Evolutionary conservation across 2,329 filamentous ascomycete species (phyloP).

Genomic region (Emericellopsis cladophorae): DNA sequence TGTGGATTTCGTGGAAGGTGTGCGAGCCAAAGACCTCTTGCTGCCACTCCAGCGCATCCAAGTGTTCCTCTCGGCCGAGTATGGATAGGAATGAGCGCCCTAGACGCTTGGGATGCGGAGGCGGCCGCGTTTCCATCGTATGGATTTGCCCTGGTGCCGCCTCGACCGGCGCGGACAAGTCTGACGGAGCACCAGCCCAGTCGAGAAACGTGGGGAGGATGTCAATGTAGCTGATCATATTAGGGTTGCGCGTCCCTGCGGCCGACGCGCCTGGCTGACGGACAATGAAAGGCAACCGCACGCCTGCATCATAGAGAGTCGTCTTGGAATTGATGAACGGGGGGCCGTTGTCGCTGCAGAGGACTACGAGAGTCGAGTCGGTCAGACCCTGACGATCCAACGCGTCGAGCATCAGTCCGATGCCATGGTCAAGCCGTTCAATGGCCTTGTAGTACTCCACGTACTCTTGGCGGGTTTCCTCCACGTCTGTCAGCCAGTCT

Average conservation of each 20-base stretch:
- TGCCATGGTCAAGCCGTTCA: slow-evolving; percentile 24
- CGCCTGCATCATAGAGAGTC: slow-evolving; percentile 33
- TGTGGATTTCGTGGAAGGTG: slow-evolving; percentile 35
- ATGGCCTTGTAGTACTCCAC: slow-evolving; percentile 28
- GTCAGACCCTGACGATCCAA: slow-evolving; percentile 17
- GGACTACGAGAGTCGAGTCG: slow-evolving; percentile 27
- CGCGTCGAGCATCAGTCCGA: slow-evolving; percentile 23
- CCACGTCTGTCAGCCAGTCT: slow-evolving; percentile 24
- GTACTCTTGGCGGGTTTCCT: slow-evolving; percentile 26
- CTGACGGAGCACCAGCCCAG: slow-evolving; percentile 14
- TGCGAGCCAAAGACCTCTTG: slow-evolving; percentile 33
- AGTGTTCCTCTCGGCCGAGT: slow-evolving; percentile 7
- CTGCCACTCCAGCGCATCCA: slow-evolving; percentile 10
- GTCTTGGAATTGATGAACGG: slow-evolving; percentile 39
- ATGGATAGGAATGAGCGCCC: slow-evolving; percentile 26
- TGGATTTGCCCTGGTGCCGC: background rate
- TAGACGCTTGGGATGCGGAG: slow-evolving; percentile 3
- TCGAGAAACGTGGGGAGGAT: slow-evolving; percentile 31
- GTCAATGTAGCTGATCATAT: slow-evolving; percentile 31
- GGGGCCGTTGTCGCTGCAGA: slow-evolving; percentile 34
- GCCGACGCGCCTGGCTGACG: slow-evolving; percentile 14
- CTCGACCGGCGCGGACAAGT: background rate
- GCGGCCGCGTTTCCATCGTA: too few relatives aligned
- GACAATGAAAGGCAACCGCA: slow-evolving; percentile 28
- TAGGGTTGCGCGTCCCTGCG: slow-evolving; percentile 20